These are phyloP conservation scores for Rubus idaeus DNA, from an alignment of 306 rosid species.

Conservation along the genomic window DNA sequence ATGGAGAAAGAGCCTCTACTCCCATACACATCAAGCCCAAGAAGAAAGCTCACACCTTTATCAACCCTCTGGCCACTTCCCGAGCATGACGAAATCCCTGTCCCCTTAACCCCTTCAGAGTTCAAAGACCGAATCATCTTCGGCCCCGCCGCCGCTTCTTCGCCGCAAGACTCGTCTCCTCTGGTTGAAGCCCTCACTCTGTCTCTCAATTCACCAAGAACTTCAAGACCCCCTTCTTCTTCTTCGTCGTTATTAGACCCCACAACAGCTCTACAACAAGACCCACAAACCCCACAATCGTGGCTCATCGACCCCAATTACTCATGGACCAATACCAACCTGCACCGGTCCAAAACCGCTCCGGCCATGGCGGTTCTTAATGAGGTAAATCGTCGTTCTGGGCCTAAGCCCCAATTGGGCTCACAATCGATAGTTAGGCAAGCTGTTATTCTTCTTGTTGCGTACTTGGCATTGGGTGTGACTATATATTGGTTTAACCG, in stretches of 20 bases:
- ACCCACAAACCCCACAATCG: slow-evolving; percentile 31
- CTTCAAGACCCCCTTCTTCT: slow-evolving; percentile 41
- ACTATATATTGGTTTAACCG: slow-evolving; percentile 73
- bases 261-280: slow-evolving; percentile 19
- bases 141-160: slow-evolving; percentile 52
- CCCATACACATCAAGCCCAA: slow-evolving; percentile 52
- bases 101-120: slow-evolving; percentile 60
- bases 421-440: slow-evolving; percentile 62
- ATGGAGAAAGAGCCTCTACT: slow-evolving; percentile 93
- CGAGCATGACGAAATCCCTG: slow-evolving; percentile 56
- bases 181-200: slow-evolving; percentile 65
- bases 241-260: slow-evolving; percentile 34
- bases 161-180: slow-evolving; percentile 49
- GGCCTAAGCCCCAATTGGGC: slow-evolving; percentile 47
- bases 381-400: slow-evolving; percentile 32
- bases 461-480: slow-evolving; percentile 74
- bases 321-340: slow-evolving; percentile 49
- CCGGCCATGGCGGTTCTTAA: slow-evolving; percentile 85
- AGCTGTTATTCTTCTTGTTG: slow-evolving; percentile 57
- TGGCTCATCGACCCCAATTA: slow-evolving; percentile 74
- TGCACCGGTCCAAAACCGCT: slow-evolving; percentile 89
- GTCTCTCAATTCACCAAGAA: slow-evolving; percentile 36
- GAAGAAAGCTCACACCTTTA: slow-evolving; percentile 23
- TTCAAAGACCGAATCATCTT: slow-evolving; percentile 82
- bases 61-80: slow-evolving; percentile 49